Base-by-base conservation (phyloP, 495 filamentous ascomycete genomes). In the Oleoguttula mirabilis region DNA sequence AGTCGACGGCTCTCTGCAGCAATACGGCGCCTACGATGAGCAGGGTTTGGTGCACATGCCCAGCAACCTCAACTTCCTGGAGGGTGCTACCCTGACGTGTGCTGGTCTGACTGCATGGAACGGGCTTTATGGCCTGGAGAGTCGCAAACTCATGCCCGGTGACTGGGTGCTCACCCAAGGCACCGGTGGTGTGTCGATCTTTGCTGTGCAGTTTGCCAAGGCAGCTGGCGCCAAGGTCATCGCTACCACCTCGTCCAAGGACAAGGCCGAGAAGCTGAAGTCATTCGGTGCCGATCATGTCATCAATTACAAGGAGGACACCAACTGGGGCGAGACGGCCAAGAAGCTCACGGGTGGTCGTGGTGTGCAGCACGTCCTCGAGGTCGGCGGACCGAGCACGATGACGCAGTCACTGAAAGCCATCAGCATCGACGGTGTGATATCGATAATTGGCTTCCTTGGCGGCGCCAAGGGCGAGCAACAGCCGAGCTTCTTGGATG, bases 41-140 rank as follows among this genome's bases (percentile, higher is more conserved):
- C 64, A 70, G 34, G 83, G 82, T 1, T 58, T 90, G 1, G 82
- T 87, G 16, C 60, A 65, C 25, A 67, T 72, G 50, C 82, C 84
- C 0, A 54, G 54, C 10, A 80, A 79, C 47, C 65, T 88, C 10
- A 69, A 62, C 48, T 68, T 68, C 19, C 45, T 72, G 7, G 80
- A 90, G 56, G 77, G 71, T 2, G 70, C 73, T 33, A 82, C 82
- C 0, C 65, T 93, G 5, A 51, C 69, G 0, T 90, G 84, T 48
- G 84, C 85, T 0, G 85, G 66, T 1, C 48, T 90, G 35, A 90
- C 85, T 3, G 76, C 75, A 10, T 93, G 85, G 84, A 90, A 90
- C 47, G 80, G 74, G 5, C 63, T 93, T 3, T 90, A 82, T 46
- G 85, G 83, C 0, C 47, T 88, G 25, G 48, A 62, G 37, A 54